These are phyloP conservation scores for Croton laevigatus DNA, from an alignment of 441 rosid species.

Conservation along the genomic window DNA sequence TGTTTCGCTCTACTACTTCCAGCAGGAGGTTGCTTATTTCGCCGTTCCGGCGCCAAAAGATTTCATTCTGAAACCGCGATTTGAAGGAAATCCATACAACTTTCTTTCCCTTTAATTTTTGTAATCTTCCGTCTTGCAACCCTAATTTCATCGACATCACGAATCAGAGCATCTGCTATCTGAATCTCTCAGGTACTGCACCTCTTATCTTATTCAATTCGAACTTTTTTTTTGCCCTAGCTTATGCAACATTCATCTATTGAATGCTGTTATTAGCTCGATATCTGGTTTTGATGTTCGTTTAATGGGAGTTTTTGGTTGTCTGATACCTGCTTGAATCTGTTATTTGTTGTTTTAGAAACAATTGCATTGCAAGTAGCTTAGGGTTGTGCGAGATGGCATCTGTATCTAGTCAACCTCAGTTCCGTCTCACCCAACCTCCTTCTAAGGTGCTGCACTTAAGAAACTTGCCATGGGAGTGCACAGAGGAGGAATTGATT, in stretches of 20 bases:
- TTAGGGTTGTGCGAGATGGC: conserved; percentile 52
- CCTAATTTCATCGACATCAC: conserved; percentile 20
- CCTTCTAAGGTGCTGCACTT: conserved; percentile 98
- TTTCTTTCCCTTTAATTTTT: background rate
- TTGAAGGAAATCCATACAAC: background rate
- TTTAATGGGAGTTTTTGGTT: background rate
- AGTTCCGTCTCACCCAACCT: conserved; percentile 96
- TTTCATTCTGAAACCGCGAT: background rate
- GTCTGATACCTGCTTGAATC: background rate
- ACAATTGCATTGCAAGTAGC: background rate
- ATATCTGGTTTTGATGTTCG: background rate
- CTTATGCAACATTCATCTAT: background rate
- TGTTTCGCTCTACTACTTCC: background rate
- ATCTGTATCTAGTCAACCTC: conserved; percentile 94
- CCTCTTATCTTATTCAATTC: background rate
- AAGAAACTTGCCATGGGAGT: conserved; percentile 99
- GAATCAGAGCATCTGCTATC: background rate
- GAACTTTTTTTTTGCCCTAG: background rate
- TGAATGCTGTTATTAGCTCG: background rate
- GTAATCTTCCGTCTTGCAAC: conserved; percentile 1
- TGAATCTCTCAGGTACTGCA: conserved; percentile 21
- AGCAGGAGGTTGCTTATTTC: background rate
- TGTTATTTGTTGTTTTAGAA: background rate
- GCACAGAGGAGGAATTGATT: conserved; percentile 88
- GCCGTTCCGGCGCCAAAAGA: background rate